Evolutionary conservation across 1,284 basidiomycete genomes (phyloP).

Genomic region (Ganoderma leucocontextum): DNA sequence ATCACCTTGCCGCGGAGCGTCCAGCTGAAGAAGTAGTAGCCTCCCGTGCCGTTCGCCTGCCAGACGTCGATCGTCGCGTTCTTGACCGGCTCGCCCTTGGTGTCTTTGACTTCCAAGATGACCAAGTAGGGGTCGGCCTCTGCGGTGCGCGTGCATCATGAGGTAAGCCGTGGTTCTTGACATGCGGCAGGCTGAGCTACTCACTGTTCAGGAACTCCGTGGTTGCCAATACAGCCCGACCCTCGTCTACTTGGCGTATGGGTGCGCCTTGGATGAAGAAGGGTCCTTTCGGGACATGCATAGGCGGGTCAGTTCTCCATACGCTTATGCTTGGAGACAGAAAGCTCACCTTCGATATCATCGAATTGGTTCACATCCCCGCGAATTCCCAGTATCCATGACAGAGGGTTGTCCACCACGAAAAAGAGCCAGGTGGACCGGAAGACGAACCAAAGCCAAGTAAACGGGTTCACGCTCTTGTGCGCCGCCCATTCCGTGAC

Average conservation of each 20-base stretch:
- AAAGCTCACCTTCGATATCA: constrained; percentile 14
- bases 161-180: neutral
- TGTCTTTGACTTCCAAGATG: constrained; percentile 33
- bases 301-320: neutral
- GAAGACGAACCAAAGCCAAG: constrained; percentile 12
- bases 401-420: constrained; percentile 17
- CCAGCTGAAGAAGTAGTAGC: constrained; percentile 37
- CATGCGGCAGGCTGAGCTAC: constrained; percentile 5
- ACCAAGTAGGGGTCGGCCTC: constrained; percentile 37
- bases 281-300: constrained; percentile 35
- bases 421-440: constrained; percentile 14
- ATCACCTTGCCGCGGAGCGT: constrained; percentile 38
- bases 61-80: constrained; percentile 39
- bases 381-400: constrained; percentile 6
- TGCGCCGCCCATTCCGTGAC: constrained; percentile 12
- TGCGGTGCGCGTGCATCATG: constrained; percentile 9
- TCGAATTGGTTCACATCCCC: neutral
- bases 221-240: constrained; percentile 39
- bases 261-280: constrained; percentile 39
- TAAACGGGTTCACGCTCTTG: neutral
- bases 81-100: constrained; percentile 38
- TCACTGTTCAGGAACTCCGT: constrained; percentile 34
- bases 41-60: constrained; percentile 38
- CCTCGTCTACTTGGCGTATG: constrained; percentile 35
- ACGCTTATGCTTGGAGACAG: neutral